These are phyloP conservation scores for Periconia sp. DNA, from an alignment of 2,329 filamentous ascomycete genomes.

Conservation along the genomic window DNA sequence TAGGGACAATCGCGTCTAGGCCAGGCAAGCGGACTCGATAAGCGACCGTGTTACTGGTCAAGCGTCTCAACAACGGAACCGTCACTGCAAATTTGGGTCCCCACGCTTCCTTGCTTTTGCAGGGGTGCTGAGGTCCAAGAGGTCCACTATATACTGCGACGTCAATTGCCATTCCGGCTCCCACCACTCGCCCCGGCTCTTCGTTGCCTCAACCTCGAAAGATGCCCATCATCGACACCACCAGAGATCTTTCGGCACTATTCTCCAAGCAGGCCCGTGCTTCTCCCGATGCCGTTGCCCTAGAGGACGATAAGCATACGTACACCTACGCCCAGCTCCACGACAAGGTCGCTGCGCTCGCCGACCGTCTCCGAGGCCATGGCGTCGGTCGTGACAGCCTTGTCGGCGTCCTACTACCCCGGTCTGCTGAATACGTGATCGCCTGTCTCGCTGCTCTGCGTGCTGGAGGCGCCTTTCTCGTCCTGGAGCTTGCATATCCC, in stretches of 20 bases:
- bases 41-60: conserved; percentile 14
- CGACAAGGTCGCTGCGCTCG: conserved; percentile 68
- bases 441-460: conserved; percentile 78
- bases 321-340: conserved; percentile 79
- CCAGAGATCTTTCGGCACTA: conserved; percentile 74
- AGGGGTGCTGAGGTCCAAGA: background rate
- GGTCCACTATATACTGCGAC: conserved; percentile 12
- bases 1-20: conserved; percentile 9
- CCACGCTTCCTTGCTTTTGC: conserved; percentile 11
- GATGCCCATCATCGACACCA: conserved; percentile 73
- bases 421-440: conserved; percentile 80
- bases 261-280: conserved; percentile 71
- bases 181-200: conserved; percentile 3
- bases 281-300: conserved; percentile 72
- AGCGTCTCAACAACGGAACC: conserved; percentile 16
- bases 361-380: conserved; percentile 67
- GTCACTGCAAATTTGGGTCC: conserved; percentile 5
- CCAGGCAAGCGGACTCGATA: conserved; percentile 6
- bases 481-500: conserved; percentile 80
- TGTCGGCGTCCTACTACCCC: conserved; percentile 76
- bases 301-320: conserved; percentile 71
- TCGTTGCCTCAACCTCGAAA: conserved; percentile 19
- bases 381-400: conserved; percentile 75
- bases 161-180: conserved; percentile 7
- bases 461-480: conserved; percentile 79